phyloP scores from a whole-genome alignment of 2,329 filamentous ascomycete genomes.

The Aspergillus oerlinghausenensis region DNA sequence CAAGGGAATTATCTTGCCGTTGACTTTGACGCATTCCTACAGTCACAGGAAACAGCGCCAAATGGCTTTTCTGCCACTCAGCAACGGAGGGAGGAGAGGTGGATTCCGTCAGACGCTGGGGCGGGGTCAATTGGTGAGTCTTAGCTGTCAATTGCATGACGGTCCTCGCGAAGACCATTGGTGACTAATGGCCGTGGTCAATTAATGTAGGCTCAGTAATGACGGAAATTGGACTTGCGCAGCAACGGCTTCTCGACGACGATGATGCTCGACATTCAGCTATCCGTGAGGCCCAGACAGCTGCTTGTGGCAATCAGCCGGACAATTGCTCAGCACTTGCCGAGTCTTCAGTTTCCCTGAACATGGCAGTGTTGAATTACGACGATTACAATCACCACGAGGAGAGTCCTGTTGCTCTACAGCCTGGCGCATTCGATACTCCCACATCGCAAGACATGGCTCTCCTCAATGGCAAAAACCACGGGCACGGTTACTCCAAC shows the following conservation, averaged over 20 bases:
- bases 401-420: not conserved
- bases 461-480: not conserved
- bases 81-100: constrained; percentile 31
- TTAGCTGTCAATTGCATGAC: not conserved
- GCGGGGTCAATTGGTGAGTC: constrained; percentile 30
- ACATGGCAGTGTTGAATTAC: not conserved
- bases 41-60: constrained; percentile 23
- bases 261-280: constrained; percentile 18
- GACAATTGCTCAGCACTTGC: not conserved
- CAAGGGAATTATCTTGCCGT: constrained; percentile 23
- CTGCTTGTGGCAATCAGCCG: constrained; percentile 13
- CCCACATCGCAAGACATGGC: not conserved
- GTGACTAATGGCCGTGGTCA: not conserved
- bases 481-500: not conserved
- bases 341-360: not conserved
- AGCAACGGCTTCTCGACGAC: constrained; percentile 29
- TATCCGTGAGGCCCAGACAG: constrained; percentile 8
- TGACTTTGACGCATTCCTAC: constrained; percentile 37
- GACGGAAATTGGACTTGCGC: constrained; percentile 31
- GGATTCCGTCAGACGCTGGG: constrained; percentile 28
- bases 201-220: constrained; percentile 26
- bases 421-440: not conserved
- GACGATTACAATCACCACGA: not conserved
- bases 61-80: constrained; percentile 25
- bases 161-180: not conserved